Base-by-base conservation (phyloP, 164 flowering plant species). In the Aristolochia fimbriata region DNA sequence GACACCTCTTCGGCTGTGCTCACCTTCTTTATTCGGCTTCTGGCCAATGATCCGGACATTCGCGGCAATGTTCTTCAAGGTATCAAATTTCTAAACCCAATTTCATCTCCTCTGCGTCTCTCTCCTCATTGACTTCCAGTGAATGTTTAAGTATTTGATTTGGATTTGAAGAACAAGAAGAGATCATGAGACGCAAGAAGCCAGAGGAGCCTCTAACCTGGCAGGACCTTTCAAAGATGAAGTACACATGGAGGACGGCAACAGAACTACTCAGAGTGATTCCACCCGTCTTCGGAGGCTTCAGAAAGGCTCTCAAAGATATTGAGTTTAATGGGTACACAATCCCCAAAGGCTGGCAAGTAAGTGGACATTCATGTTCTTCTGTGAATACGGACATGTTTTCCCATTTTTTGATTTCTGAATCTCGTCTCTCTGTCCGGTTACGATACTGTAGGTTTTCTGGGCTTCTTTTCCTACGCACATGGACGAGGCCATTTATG, bases 341-440 rank as follows among this genome's bases (percentile, higher is more conserved):
- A 21, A 86, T 86, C 24, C 93, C 89, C 17, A 75, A 84, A 70
- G 86, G 80, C 22, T 86, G 93, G 89, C 83, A 85, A 51, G 87
- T 81, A 69, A 69, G 79, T 0, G 10, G 24, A 33, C 8, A 22
- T 20, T n/a, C n/a, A n/a, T n/a, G n/a, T n/a, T 13, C 30, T 12
- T 45, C 11, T 15, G 60, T 19, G 25, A 37, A 19, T 8, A 37
- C 6, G n/a, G 59, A 9, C 47, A 4, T 20, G 27, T 58, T 9
- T 33, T 56, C 23, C 21, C 47, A 17, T 12, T 16, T 41, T 20
- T 15, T 22, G 24, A 19, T 7, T 14, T 41, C 25, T 12, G 41
- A 4, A 11, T 33, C 12, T 17, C 21, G 17, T 52, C n/a, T 51
- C 22, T 15, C 24, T 31, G 20, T 1, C 47, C 12, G 5, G 9